Conservation (phyloP, 768 basidiomycete genomes). For the Serendipita sp. region DNA sequence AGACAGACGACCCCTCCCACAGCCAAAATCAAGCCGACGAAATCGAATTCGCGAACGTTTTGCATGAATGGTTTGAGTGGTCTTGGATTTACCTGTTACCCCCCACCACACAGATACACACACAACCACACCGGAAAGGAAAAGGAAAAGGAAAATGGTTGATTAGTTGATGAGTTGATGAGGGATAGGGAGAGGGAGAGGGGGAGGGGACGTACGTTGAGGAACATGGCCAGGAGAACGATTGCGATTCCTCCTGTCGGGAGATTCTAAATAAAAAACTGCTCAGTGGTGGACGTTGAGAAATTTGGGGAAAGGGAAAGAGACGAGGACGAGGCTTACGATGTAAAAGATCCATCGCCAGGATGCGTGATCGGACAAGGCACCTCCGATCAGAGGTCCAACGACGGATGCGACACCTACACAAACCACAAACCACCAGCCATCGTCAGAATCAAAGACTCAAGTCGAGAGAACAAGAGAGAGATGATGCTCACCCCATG, state of each 20-base stretch:
- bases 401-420: constrained; percentile 32
- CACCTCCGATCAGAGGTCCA: constrained; percentile 49
- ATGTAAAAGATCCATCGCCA: constrained; percentile 51
- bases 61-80: constrained; percentile 38
- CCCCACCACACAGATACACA: too few species aligned
- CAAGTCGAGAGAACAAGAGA: constrained; percentile 41
- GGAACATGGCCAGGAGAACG: constrained; percentile 47
- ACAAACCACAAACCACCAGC: neutral
- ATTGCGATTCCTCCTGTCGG: constrained; percentile 59
- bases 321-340: neutral
- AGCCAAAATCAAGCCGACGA: constrained; percentile 46
- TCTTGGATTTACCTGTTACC: constrained; percentile 43
- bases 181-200: too few species aligned
- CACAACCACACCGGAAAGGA: too few species aligned
- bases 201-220: constrained; percentile 25
- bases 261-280: constrained; percentile 21
- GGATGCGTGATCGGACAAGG: constrained; percentile 52
- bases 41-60: constrained; percentile 52
- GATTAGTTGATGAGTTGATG: too few species aligned
- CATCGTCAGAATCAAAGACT: constrained; percentile 21
- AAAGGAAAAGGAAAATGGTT: too few species aligned
- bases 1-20: constrained; percentile 50
- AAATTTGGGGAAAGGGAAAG: too few species aligned
- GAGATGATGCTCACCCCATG: constrained; percentile 48
- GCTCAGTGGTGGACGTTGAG: too few species aligned